Conservation (phyloP, 345 rosid species). For the Rhodomyrtus tomentosa region DNA sequence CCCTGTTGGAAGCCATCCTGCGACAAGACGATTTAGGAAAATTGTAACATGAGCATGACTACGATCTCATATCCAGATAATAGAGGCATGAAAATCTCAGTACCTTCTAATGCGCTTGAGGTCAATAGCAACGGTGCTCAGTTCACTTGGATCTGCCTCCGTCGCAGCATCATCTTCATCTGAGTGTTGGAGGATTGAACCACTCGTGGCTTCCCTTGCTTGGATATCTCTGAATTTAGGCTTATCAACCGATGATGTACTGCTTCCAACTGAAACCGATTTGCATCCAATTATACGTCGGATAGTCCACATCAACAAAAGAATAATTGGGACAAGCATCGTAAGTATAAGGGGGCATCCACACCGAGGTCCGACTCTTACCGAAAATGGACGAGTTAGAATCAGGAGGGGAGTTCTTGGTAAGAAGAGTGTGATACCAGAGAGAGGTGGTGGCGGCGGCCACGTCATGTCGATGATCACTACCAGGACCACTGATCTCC, state of each 20-base stretch:
- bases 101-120: slow-evolving; percentile 57
- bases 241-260: slow-evolving; percentile 24
- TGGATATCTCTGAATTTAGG: slow-evolving; percentile 15
- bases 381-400: slow-evolving; percentile 1
- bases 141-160: slow-evolving; percentile 52
- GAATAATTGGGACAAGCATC: not conserved
- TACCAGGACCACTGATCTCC: not conserved
- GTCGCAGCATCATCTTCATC: slow-evolving; percentile 57
- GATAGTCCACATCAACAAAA: not conserved
- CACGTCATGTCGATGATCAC: not conserved
- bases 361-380: not conserved
- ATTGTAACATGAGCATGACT: not conserved
- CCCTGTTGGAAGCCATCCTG: slow-evolving; percentile 68
- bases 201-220: slow-evolving; percentile 17
- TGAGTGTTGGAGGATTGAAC: slow-evolving; percentile 27
- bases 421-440: not conserved
- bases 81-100: not conserved
- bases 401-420: not conserved
- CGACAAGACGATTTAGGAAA: not conserved
- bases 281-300: not conserved
- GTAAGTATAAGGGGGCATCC: not conserved
- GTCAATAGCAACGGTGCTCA: slow-evolving; percentile 31
- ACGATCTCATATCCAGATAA: not conserved
- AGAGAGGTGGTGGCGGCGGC: not conserved
- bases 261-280: slow-evolving; percentile 22